A percentile compares a stretch with the other conserved stretches of the same genome.
These are phyloP conservation scores for Wolfiporia cocos DNA, from an alignment of 1,284 basidiomycete genomes.

Conservation along the genomic window DNA sequence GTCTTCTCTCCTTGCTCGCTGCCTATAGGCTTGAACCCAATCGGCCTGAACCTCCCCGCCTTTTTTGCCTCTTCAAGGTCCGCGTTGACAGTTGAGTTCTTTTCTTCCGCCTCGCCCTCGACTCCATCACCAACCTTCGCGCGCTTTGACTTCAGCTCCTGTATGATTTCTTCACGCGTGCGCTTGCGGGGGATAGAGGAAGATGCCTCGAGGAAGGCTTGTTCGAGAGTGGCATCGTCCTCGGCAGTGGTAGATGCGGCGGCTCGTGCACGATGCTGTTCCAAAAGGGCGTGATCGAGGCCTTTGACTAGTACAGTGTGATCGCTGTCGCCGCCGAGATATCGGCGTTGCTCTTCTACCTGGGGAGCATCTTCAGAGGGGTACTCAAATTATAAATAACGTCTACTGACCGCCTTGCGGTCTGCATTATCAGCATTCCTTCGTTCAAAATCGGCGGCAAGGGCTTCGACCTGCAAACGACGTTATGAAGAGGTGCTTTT, in stretches of 20 bases:
- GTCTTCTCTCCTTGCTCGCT: conserved; percentile 20
- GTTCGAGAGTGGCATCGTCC: conserved; percentile 76
- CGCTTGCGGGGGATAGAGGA: conserved; percentile 45
- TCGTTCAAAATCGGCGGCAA: conserved; percentile 77
- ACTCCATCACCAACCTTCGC: conserved; percentile 22
- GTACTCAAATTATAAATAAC: background rate
- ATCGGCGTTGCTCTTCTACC: conserved; percentile 74
- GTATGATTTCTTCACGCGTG: conserved; percentile 67
- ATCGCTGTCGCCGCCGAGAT: conserved; percentile 83
- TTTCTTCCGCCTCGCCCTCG: conserved; percentile 5
- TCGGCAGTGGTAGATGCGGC: conserved; percentile 46
- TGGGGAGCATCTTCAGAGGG: conserved; percentile 21
- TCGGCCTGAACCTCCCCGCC: conserved; percentile 73
- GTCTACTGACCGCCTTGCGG: conserved; percentile 44
- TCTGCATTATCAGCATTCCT: conserved; percentile 49
- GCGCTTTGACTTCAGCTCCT: conserved; percentile 66
- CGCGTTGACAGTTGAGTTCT: conserved; percentile 12
- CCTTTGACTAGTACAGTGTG: conserved; percentile 88
- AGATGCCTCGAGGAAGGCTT: conserved; percentile 47
- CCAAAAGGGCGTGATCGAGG: conserved; percentile 82
- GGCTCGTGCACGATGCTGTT: conserved; percentile 67
- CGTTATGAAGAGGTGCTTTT: conserved; percentile 58
- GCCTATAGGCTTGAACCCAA: conserved; percentile 66
- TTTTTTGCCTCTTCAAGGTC: conserved; percentile 49
- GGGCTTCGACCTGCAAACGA: conserved; percentile 66